Percentiles rank a stretch among this genome's conserved stretches.
phyloP scores from a whole-genome alignment of 2,329 filamentous ascomycete genomes.

The Phaeoacremonium minimum region DNA sequence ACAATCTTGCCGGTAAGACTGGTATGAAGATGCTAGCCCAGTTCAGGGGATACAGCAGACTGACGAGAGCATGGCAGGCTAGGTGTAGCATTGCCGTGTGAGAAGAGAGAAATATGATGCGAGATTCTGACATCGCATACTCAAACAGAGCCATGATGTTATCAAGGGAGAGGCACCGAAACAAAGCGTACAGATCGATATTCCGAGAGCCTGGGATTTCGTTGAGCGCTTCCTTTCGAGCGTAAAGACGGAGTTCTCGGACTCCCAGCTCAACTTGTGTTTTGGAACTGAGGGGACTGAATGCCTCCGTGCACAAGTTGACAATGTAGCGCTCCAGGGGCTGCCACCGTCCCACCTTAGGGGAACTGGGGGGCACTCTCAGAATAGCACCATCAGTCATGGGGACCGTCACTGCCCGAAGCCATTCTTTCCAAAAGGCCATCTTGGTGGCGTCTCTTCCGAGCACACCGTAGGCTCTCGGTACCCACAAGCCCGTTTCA shows the following conservation, averaged over 20 bases:
- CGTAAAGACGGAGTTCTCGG: slow-evolving; percentile 85
- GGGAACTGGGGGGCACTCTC: slow-evolving; percentile 82
- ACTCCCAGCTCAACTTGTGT: slow-evolving; percentile 92
- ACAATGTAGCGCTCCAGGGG: slow-evolving; percentile 94
- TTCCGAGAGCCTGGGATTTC: slow-evolving; percentile 90
- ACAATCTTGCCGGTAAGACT: slow-evolving; percentile 77
- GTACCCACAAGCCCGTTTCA: slow-evolving; percentile 94
- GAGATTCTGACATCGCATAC: slow-evolving; percentile 86
- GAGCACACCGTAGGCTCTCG: slow-evolving; percentile 86
- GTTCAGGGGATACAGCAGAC: slow-evolving; percentile 81
- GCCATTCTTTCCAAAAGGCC: slow-evolving; percentile 98
- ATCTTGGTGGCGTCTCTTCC: slow-evolving; percentile 80
- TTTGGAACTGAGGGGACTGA: slow-evolving; percentile 86
- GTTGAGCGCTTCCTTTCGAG: slow-evolving; percentile 86
- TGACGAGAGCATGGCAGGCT: slow-evolving; percentile 80
- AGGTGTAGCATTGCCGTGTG: slow-evolving; percentile 96
- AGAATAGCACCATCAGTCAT: slow-evolving; percentile 87
- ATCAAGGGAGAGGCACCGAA: slow-evolving; percentile 81
- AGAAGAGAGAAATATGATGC: slow-evolving; percentile 93
- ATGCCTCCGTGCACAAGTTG: slow-evolving; percentile 92
- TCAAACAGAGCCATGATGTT: slow-evolving; percentile 93
- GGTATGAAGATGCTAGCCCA: slow-evolving; percentile 96
- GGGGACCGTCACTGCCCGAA: slow-evolving; percentile 86
- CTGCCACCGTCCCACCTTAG: slow-evolving; percentile 90
- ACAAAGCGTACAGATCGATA: slow-evolving; percentile 88